Percentiles rank a stretch among this genome's conserved stretches.
These are phyloP conservation scores for Abortiporus biennis DNA, from an alignment of 1,284 basidiomycete genomes.

Conservation along the genomic window DNA sequence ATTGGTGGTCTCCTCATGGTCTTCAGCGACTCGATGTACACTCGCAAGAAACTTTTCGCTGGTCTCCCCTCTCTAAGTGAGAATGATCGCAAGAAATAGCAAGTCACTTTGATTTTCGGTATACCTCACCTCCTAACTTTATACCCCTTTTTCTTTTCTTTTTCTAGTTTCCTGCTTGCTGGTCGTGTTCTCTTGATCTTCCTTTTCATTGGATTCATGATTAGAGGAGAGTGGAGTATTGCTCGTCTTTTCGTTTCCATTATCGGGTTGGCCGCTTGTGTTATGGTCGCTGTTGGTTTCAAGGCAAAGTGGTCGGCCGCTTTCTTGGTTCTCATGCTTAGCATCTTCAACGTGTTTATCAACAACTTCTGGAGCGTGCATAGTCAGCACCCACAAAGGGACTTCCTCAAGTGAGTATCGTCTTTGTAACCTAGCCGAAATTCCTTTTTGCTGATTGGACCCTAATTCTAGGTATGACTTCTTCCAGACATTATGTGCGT, in stretches of 20 bases:
- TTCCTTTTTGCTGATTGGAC: conserved; percentile 8
- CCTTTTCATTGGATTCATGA: conserved; percentile 96
- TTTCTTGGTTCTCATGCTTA: conserved; percentile 93
- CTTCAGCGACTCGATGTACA: conserved; percentile 91
- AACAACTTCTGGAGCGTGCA: conserved; percentile 99
- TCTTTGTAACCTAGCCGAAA: background rate
- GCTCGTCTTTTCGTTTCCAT: conserved; percentile 83
- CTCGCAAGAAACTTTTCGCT: conserved; percentile 85
- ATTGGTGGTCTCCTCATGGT: conserved; percentile 77
- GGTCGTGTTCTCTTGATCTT: conserved; percentile 98
- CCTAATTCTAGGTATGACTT: conserved; percentile 67
- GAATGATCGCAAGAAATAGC: conserved; percentile 98
- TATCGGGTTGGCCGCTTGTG: conserved; percentile 85
- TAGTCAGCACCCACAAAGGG: conserved; percentile 87
- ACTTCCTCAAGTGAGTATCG: conserved; percentile 84
- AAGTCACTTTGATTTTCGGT: conserved; percentile 34
- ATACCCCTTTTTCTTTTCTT: too few relatives aligned
- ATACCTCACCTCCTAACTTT: background rate
- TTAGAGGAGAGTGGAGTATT: conserved; percentile 90
- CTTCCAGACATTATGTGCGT: conserved; percentile 89
- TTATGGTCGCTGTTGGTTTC: conserved; percentile 98
- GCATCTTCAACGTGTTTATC: conserved; percentile 94
- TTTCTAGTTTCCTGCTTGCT: conserved; percentile 84
- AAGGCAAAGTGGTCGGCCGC: conserved; percentile 98
- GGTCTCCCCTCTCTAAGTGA: conserved; percentile 90